These are phyloP conservation scores for Annulohypoxylon maeteangense DNA, from an alignment of 495 filamentous ascomycete genomes.

Conservation along the genomic window DNA sequence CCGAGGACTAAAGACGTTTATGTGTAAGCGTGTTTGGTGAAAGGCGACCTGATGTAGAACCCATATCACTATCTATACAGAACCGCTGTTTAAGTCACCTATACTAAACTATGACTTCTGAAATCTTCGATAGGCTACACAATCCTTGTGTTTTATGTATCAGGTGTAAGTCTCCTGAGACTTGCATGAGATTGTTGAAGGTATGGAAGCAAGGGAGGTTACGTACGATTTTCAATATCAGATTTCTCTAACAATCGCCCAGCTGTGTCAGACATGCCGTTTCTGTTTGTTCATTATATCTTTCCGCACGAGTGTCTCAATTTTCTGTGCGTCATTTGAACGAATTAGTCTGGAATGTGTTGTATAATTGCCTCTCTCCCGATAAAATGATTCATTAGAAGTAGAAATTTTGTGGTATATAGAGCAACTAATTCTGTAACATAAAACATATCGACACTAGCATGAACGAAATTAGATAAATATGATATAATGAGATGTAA, in stretches of 20 bases:
- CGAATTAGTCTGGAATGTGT: constrained; percentile 1
- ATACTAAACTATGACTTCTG: neutral
- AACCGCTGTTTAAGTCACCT: neutral
- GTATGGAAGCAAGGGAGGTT: neutral
- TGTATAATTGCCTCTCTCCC: neutral
- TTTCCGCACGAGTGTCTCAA: neutral
- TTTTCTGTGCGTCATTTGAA: neutral
- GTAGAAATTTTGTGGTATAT: neutral
- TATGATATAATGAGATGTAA: neutral
- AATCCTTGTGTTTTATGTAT: neutral
- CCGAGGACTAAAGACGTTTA: too few species aligned
- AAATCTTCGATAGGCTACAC: neutral
- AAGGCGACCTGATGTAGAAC: neutral
- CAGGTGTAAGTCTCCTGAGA: constrained; percentile 1
- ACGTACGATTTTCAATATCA: neutral
- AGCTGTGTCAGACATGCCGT: constrained; percentile 1
- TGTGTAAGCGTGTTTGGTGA: neutral
- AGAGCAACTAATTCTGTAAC: neutral
- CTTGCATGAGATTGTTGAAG: neutral
- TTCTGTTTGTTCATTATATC: neutral
- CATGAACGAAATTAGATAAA: neutral
- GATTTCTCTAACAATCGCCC: neutral
- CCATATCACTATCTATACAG: neutral
- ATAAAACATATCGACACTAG: neutral
- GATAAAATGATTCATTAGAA: neutral